Evolutionary conservation across 2,329 filamentous ascomycete species (phyloP), one percentile per base, ranked within the genome.

Genomic region (Fusarium armeniacum): DNA sequence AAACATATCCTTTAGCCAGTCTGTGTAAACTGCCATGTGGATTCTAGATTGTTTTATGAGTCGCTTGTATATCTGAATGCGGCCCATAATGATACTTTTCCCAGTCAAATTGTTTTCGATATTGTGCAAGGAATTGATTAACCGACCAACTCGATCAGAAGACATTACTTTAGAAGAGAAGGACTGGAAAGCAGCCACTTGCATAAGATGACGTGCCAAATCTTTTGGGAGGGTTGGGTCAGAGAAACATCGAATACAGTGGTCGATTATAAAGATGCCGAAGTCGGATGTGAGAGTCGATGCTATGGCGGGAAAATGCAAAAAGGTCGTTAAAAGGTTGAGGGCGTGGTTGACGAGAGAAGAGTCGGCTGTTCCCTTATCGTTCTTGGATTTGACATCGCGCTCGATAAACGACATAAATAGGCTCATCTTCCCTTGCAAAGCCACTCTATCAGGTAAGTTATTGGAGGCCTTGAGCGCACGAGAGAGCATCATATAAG

Each of bases 1-100:
- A 68, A 98, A 89, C 22, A 97, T 82, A 77, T 97, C 91, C 53
- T 91, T 86, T 50, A 98, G 83, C 95, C 96, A 99, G 62, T 93
- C 86, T 4, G 87, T 84, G 58, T 93, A 89, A 26, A 85, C 81
- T 18, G 90, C 81, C 90, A 99, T 97, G 24, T 89, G 82, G 20
- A 84, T 80, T 52, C 87, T 90, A 6, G 89, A 87, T 79, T 97
- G 92, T 62, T 87, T 87, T 26, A 97, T 73, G 3, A 99, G 83
- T 56, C 89, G 90, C 67, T 89, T 89, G 77, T 97, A 98, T 53
- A 97, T 91, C 47, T 89, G 84, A 13, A 97, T 84, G 18, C 95
- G 89, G 62, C 91, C 90, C 71, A 91, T 89, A 40, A 94, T 83
- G 38, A 97, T 92, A 64, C 91, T 93, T 76, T 94, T 97, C 20